Percentiles rank a stretch among this genome's conserved stretches.
phyloP scores from a whole-genome alignment of 2,329 filamentous ascomycete genomes.

The Nemania serpens region DNA sequence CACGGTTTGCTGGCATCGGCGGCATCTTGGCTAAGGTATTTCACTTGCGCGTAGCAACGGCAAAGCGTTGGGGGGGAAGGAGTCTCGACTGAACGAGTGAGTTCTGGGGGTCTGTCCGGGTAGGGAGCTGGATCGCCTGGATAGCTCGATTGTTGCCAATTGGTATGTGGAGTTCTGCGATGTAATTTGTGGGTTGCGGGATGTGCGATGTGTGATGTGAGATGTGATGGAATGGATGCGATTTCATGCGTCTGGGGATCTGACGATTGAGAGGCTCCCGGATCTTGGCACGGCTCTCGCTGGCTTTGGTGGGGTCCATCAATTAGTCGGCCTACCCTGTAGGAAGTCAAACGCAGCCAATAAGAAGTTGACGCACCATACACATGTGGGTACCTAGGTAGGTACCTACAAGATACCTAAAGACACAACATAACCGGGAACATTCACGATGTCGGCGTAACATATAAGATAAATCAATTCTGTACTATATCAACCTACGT shows the following conservation, averaged over 20 bases:
- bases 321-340: conserved; percentile 3
- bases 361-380: no score
- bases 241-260: conserved; percentile 14
- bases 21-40: conserved; percentile 52
- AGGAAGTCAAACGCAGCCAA: neutral
- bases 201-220: neutral
- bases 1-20: conserved; percentile 57
- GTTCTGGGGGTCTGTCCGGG: no score
- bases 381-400: no score
- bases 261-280: conserved; percentile 17
- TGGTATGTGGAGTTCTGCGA: no score
- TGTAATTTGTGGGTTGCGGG: neutral
- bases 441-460: no score
- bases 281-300: conserved; percentile 28
- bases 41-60: conserved; percentile 2
- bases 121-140: no score
- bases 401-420: no score
- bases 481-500: no score
- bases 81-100: neutral
- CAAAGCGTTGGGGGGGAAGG: neutral
- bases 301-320: neutral
- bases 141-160: no score
- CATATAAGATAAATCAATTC: no score
- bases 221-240: conserved; percentile 19
- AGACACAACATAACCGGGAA: no score